A percentile compares a stretch with the other conserved stretches of the same genome.
These are phyloP conservation scores for Petunia axillaris DNA, from an alignment of 257 asterid genomes.

Conservation along the genomic window DNA sequence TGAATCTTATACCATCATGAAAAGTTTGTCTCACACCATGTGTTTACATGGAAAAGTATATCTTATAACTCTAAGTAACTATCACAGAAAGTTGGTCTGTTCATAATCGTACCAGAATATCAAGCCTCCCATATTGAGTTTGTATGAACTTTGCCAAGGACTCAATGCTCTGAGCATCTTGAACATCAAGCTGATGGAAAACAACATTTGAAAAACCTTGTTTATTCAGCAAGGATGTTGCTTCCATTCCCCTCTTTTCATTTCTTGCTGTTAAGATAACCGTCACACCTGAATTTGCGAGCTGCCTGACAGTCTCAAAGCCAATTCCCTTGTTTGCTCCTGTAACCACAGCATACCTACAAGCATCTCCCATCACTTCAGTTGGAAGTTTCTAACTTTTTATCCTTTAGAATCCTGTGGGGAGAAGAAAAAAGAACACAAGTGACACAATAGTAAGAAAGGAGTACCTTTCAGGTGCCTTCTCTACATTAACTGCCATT, in stretches of 20 bases:
- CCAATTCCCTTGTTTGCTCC: conserved; percentile 96
- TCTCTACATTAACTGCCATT: conserved; percentile 34
- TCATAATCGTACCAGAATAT: conserved; percentile 59
- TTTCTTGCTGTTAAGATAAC: conserved; percentile 73
- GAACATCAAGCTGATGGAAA: conserved; percentile 82
- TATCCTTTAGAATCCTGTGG: background rate
- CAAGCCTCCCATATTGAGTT: conserved; percentile 61
- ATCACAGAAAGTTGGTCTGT: background rate
- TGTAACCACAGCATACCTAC: conserved; percentile 75
- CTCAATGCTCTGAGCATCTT: conserved; percentile 54
- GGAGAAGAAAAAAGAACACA: background rate
- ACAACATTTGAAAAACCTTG: conserved; percentile 64
- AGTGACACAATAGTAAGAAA: background rate
- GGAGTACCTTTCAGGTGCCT: conserved; percentile 39
- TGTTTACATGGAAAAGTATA: background rate
- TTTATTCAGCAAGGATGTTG: conserved; percentile 49
- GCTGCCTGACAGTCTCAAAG: conserved; percentile 70
- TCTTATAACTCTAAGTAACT: background rate
- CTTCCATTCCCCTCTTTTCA: conserved; percentile 58
- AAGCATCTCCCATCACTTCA: background rate
- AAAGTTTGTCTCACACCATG: background rate
- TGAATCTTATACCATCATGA: background rate
- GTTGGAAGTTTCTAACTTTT: background rate
- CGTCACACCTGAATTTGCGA: conserved; percentile 61
- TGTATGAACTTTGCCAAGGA: conserved; percentile 48